Conservation (phyloP, 805 yeast species). For the Candida wancherniae region DNA sequence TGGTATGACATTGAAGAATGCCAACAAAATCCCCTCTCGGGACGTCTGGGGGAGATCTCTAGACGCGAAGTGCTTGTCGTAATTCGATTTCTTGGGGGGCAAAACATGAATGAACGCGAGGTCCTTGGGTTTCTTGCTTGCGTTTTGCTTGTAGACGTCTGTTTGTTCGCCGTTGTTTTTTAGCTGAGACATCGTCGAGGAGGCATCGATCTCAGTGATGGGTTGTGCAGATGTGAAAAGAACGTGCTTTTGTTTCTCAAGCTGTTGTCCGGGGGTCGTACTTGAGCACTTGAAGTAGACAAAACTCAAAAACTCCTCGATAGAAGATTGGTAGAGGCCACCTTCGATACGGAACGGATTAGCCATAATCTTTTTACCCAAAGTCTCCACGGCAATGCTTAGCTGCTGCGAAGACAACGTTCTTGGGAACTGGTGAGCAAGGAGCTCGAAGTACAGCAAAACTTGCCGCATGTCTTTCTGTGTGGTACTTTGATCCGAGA, state of each 20-base stretch:
- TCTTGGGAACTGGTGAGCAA: slow-evolving; percentile 53
- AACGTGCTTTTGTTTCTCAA: slow-evolving; percentile 7
- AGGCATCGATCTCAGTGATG: slow-evolving; percentile 31
- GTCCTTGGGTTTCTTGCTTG: slow-evolving; percentile 32
- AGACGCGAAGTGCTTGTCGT: slow-evolving; percentile 18
- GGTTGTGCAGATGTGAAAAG: slow-evolving; percentile 36
- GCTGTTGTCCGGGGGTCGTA: slow-evolving; percentile 27
- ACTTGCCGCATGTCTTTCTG: slow-evolving; percentile 17
- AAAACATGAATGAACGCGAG: slow-evolving; percentile 11
- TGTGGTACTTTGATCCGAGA: slow-evolving; percentile 23
- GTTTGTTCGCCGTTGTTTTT: slow-evolving; percentile 16
- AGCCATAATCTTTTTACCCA: slow-evolving; percentile 41
- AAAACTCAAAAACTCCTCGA: slow-evolving; percentile 37
- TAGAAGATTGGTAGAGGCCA: slow-evolving; percentile 13
- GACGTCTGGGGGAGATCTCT: slow-evolving; percentile 34
- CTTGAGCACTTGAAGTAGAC: slow-evolving; percentile 39
- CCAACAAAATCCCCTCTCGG: slow-evolving; percentile 45
- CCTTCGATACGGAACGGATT: slow-evolving; percentile 16
- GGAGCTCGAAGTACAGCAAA: slow-evolving; percentile 41
- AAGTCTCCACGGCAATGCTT: slow-evolving; percentile 51
- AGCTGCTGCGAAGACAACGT: slow-evolving; percentile 51
- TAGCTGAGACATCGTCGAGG: slow-evolving; percentile 29
- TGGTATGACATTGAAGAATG: slow-evolving; percentile 50
- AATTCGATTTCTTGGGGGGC: slow-evolving; percentile 9
- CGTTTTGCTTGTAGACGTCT: slow-evolving; percentile 27